Percentiles rank a stretch among this genome's conserved stretches.
Evolutionary conservation across 306 rosid species (phyloP).

Genomic region (Carpinus fangiana): DNA sequence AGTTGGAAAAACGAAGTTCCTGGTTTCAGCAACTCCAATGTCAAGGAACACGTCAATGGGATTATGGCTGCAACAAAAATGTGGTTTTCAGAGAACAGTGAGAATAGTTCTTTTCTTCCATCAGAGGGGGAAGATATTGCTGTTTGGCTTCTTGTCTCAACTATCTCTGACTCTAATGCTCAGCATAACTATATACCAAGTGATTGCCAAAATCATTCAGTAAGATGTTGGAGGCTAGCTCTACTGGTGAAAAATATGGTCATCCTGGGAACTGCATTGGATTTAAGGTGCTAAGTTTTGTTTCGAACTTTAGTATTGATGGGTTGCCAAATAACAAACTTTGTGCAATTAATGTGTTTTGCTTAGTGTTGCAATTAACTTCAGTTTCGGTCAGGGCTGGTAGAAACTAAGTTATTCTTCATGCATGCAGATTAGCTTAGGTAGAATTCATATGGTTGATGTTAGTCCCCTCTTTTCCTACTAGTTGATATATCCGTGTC

Average conservation of each 20-base stretch:
- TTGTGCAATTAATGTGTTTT: conserved; percentile 1
- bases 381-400: not conserved
- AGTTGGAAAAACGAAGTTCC: conserved; percentile 42
- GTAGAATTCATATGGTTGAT: not conserved
- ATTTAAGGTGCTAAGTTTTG: conserved; percentile 59
- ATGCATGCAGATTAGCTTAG: not conserved
- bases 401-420: not conserved
- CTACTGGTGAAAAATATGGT: conserved; percentile 58
- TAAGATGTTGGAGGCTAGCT: conserved; percentile 72
- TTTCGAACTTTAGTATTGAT: conserved; percentile 18
- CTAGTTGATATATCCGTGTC: not conserved
- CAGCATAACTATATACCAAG: conserved; percentile 33
- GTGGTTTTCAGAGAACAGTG: conserved; percentile 42
- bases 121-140: conserved; percentile 53
- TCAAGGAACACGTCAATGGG: conserved; percentile 45
- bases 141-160: conserved; percentile 72
- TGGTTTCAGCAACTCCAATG: conserved; percentile 36
- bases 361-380: conserved; percentile 3
- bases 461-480: not conserved
- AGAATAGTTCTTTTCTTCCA: conserved; percentile 30
- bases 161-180: conserved; percentile 43
- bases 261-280: conserved; percentile 61
- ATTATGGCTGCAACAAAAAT: conserved; percentile 52
- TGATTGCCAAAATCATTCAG: conserved; percentile 37
- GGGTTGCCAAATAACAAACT: not conserved